Evolutionary conservation across 768 basidiomycete genomes (phyloP), one percentile per base, ranked within the genome.

Genomic region (Tulasnella sp.): DNA sequence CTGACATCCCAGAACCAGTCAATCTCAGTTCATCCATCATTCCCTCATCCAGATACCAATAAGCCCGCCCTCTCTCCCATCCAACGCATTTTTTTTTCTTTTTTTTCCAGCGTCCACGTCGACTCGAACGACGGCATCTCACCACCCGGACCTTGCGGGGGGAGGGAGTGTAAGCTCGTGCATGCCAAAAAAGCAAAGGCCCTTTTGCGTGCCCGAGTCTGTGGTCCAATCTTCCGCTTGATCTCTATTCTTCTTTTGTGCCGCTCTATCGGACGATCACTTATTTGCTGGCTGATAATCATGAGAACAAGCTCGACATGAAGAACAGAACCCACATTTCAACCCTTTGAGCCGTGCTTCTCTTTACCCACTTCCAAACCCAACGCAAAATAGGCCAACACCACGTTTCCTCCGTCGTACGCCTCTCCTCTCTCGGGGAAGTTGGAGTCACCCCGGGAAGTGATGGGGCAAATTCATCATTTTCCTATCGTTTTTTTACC

Each of bases 261-360:
- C 58, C 58, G 58, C 58, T 64, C 58, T 64, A 64, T 64, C 58
- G 58, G 58, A 64, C 58, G 58, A 64, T 64, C 58, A 64, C 58
- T 58, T 58, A 64, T 64, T 64, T 64, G 31, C 58, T 64, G 58
- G 25, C 58, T 17, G 58, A 64, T 64, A 64, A 64, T 64, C 58
- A 64, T 64, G 58, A 64, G 58, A 64, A 64, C 42, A 71, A 38
- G 42, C 69, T 71, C 38, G 38, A 71, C 69, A 71, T 39, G n/a
- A 70, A 70, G 36, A 37, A 70, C 37, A 36, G 68, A 71, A 38
- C 69, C 69, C 69, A 71, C 38, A 38, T 71, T 39, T 71, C 69
- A 38, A 34, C 42, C 71, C 42, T 72, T 45, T 39, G 31, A 72
- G n/a, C 71, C 45, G 71, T 72, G 37, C 71, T 40, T 40, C 37